A percentile compares a stretch with the other conserved stretches of the same genome.
Evolutionary conservation across 768 basidiomycete genomes (phyloP).

Genomic region (Serpula lacrymans): DNA sequence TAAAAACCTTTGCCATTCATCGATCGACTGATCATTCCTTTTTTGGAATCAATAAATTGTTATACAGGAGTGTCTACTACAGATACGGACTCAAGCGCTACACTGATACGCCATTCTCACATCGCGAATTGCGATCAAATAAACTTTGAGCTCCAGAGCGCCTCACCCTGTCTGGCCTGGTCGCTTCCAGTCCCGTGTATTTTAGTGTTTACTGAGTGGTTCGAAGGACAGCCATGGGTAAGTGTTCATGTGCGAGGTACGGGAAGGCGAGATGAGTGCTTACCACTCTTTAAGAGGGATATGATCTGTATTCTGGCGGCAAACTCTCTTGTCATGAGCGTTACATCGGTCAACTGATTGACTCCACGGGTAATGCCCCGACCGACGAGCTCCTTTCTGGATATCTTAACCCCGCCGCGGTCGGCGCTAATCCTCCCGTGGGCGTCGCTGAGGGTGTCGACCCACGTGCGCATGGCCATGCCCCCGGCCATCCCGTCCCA

Average conservation of each 20-base stretch:
- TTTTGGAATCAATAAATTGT: too few species aligned
- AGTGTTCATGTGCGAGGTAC: too few species aligned
- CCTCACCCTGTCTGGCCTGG: conserved; percentile 48
- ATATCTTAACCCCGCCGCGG: conserved; percentile 16
- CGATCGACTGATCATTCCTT: too few species aligned
- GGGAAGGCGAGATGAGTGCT: conserved; percentile 18
- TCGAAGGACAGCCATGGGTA: conserved; percentile 4
- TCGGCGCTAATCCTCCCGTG: conserved; percentile 30
- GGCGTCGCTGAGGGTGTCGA: conserved; percentile 43
- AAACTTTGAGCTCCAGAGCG: conserved; percentile 51
- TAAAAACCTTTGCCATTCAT: too few species aligned
- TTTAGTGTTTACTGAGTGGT: conserved; percentile 39
- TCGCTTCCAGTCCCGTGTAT: conserved; percentile 46
- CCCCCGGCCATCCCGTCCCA: conserved; percentile 55
- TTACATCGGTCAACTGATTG: conserved; percentile 46
- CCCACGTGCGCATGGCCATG: conserved; percentile 56
- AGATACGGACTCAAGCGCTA: too few species aligned
- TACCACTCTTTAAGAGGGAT: conserved; percentile 48
- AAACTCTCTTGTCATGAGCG: conserved; percentile 52
- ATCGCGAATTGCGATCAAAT: conserved; percentile 26
- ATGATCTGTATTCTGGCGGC: conserved; percentile 53
- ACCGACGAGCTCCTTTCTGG: conserved; percentile 40
- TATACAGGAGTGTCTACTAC: too few species aligned
- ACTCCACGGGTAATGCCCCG: conserved; percentile 50
- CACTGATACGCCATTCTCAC: too few species aligned